Base-by-base conservation (phyloP, 2,329 filamentous ascomycete species). In the Beauveria scarabaeidicola region DNA sequence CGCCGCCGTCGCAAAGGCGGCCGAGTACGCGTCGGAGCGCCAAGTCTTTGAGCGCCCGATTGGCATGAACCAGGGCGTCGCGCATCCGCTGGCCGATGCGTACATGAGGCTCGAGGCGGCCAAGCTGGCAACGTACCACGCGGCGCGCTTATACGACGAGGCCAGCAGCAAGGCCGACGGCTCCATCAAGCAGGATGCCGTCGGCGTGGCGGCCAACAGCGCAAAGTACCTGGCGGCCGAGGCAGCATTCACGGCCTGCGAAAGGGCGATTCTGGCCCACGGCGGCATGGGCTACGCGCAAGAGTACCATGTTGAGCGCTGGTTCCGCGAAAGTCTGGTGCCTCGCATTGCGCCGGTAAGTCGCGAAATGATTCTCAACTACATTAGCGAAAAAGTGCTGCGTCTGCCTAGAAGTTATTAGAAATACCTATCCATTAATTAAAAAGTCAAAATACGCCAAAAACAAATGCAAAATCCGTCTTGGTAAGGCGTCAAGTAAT, bases 291-390 rank as follows among this genome's bases (percentile, higher is more conserved):
- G 84, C 1, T 87, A 87, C 66, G 83, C 84, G 0, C 74, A 77
- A 43, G 82, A 85, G 66, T 87, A 85, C 66, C 82, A 87, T 68
- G 84, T 87, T 11, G 84, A 88, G 69, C 74, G 84, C 48, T 87
- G 82, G 72, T 75, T 87, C 61, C 73, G 85, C n/a, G 85, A 87
- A 68, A 82, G 82, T 57, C 75, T 87, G 60, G 81, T 88, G 43
- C 84, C 85, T 3, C 72, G 85, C 10, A 84, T 88, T 56, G 84
- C 85, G 10, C 85, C 84, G 0, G 79, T 88, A 0, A 85, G 81
- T 60, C 71, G 84, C 63, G 88, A 90, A 74, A 90, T 90, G 88
- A 88, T 90, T 56, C 74, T 89, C 75, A 90, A 90, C 64, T 90
- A 85, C 69, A 80, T 90, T 13, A 78, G 81, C 3, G 87, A 90